phyloP scores from a whole-genome alignment of 345 rosid genomes.

The Streptanthus diversifolius region DNA sequence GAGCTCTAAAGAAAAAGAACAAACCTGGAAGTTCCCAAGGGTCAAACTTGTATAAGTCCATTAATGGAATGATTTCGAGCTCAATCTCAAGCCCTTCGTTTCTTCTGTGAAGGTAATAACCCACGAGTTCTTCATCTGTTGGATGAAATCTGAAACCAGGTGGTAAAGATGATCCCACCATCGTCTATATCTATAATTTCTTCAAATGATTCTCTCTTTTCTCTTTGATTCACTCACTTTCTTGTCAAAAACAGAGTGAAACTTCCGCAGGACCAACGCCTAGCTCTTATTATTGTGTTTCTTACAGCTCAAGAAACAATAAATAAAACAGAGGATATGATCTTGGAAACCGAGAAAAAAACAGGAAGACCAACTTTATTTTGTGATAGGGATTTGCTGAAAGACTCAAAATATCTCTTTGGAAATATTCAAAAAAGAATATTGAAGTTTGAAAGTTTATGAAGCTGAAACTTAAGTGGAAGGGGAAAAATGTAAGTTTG shows the following conservation, averaged over 20 bases:
- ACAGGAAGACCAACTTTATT: neutral
- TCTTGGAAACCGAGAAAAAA: neutral
- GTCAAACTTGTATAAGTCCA: constrained; percentile 86
- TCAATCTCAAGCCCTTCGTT: constrained; percentile 64
- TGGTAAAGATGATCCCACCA: constrained; percentile 74
- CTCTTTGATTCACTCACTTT: constrained; percentile 40
- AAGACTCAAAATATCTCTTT: neutral
- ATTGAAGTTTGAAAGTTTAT: neutral
- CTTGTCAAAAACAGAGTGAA: constrained; percentile 48
- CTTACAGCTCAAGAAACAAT: neutral
- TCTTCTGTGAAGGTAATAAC: constrained; percentile 78
- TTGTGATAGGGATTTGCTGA: neutral
- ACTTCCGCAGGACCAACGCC: constrained; percentile 40
- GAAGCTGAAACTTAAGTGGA: constrained; percentile 1
- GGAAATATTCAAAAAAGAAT: neutral
- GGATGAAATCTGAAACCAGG: constrained; percentile 94
- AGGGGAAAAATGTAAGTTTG: constrained; percentile 13
- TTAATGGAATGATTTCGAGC: constrained; percentile 78
- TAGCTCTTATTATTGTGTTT: neutral
- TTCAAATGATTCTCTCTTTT: constrained; percentile 30
- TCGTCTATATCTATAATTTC: constrained; percentile 17
- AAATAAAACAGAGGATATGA: neutral
- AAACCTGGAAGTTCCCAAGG: constrained; percentile 96
- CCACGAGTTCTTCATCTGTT: constrained; percentile 79
- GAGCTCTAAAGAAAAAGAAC: neutral